A percentile compares a stretch with the other conserved stretches of the same genome.
These are phyloP conservation scores for Aegilops umbellulata DNA, from an alignment of 176 grass and related monocot species.

Conservation along the genomic window DNA sequence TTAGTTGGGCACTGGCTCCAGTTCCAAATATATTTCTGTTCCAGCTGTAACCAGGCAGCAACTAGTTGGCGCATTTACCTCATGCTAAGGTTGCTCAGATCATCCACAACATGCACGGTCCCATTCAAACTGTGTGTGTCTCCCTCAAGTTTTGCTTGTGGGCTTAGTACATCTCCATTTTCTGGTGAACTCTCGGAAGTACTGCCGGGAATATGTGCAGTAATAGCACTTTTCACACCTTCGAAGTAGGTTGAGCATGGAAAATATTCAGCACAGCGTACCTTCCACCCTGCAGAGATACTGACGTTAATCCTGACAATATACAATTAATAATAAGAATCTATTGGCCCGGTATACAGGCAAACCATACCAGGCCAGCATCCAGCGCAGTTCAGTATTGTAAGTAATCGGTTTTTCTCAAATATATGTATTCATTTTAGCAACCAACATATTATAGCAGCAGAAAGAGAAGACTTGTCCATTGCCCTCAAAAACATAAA, in stretches of 20 bases:
- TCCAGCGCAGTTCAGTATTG: background rate
- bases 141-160: constrained; percentile 28
- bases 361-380: background rate
- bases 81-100: constrained; percentile 58
- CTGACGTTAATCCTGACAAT: constrained; percentile 25
- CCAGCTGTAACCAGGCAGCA: constrained; percentile 30
- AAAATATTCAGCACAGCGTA: constrained; percentile 72
- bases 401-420: background rate
- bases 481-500: background rate
- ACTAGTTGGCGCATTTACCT: constrained; percentile 35
- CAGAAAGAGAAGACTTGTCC: background rate
- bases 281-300: constrained; percentile 79
- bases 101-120: constrained; percentile 47
- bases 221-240: constrained; percentile 54
- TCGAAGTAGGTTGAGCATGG: constrained; percentile 85
- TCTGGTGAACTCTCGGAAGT: constrained; percentile 52
- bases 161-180: constrained; percentile 61
- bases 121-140: constrained; percentile 49
- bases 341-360: background rate
- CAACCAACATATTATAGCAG: background rate
- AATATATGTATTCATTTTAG: constrained; percentile 2
- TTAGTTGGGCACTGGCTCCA: constrained; percentile 32
- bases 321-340: background rate
- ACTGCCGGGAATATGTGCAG: constrained; percentile 33
- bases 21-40: constrained; percentile 20